phyloP scores from a whole-genome alignment of 345 rosid genomes.

The Eucalyptus marginata region DNA sequence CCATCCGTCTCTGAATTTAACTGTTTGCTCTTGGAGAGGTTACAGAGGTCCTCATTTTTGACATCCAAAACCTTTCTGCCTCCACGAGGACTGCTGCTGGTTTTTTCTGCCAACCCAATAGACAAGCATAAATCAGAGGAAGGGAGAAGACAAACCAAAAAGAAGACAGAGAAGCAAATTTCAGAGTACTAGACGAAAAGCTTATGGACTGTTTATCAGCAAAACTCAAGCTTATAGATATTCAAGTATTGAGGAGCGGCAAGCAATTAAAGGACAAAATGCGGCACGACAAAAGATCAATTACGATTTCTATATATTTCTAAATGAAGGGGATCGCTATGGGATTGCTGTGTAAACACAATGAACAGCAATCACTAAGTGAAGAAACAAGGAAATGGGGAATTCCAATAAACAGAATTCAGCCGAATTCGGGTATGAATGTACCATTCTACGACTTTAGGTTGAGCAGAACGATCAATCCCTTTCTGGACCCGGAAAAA shows the following conservation, averaged over 20 bases:
- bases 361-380: not conserved
- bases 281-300: not conserved
- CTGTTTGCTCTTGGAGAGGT: slow-evolving; percentile 20
- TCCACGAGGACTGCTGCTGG: slow-evolving; percentile 1
- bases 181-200: not conserved
- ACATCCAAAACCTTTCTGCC: not conserved
- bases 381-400: not conserved
- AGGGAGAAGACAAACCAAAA: not conserved
- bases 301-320: not conserved
- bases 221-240: not conserved
- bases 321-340: not conserved
- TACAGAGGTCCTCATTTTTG: slow-evolving; percentile 13
- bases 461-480: not conserved
- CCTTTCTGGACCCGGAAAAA: not conserved
- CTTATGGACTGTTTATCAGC: not conserved
- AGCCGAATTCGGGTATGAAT: not conserved
- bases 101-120: not conserved
- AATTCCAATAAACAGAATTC: not conserved
- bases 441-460: not conserved
- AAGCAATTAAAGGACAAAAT: not conserved
- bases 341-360: not conserved
- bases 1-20: slow-evolving; percentile 30
- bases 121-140: not conserved
- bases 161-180: not conserved
- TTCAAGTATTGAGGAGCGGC: not conserved